A percentile compares a stretch with the other conserved stretches of the same genome.
Conservation (phyloP, 495 filamentous ascomycete species). For the Pyrenopolyporus hunteri region DNA sequence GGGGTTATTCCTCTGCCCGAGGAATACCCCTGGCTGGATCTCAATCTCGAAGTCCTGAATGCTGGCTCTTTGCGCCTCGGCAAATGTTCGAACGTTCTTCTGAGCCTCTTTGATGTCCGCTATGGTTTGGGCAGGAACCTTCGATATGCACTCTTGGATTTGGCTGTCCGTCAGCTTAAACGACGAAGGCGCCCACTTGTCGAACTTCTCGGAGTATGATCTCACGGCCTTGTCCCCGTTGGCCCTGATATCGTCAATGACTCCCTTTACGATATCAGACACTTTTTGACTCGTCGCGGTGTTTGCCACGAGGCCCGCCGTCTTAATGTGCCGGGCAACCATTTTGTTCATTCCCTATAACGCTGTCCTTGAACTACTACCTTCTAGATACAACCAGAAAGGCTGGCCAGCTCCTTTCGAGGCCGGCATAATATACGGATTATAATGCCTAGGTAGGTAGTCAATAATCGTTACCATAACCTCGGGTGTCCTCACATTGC, state of each 20-base stretch:
- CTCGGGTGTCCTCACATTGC: slow-evolving; percentile 19
- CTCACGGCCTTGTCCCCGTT: slow-evolving; percentile 57
- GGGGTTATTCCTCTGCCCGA: slow-evolving; percentile 57
- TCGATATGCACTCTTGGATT: slow-evolving; percentile 47
- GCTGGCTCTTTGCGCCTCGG: slow-evolving; percentile 51
- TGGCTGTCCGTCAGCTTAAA: slow-evolving; percentile 51
- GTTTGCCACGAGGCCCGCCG: slow-evolving; percentile 29
- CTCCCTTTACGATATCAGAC: slow-evolving; percentile 50
- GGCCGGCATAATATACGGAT: background rate
- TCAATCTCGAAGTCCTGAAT: slow-evolving; percentile 57
- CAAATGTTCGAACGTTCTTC: slow-evolving; percentile 56
- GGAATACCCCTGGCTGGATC: slow-evolving; percentile 55
- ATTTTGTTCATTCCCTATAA: slow-evolving; percentile 13
- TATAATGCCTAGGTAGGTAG: background rate
- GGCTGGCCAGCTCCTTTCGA: background rate
- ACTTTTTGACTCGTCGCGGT: slow-evolving; percentile 34
- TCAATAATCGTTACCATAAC: slow-evolving; percentile 11
- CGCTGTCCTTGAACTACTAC: background rate
- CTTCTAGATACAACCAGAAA: background rate
- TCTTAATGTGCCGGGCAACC: slow-evolving; percentile 37
- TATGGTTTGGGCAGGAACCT: slow-evolving; percentile 51
- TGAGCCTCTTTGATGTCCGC: slow-evolving; percentile 61
- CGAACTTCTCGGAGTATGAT: slow-evolving; percentile 59
- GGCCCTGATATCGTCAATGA: slow-evolving; percentile 55
- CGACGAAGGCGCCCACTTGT: slow-evolving; percentile 57